These are phyloP conservation scores for Solanum chacoense DNA, from an alignment of 305 asterid genomes.

Conservation along the genomic window DNA sequence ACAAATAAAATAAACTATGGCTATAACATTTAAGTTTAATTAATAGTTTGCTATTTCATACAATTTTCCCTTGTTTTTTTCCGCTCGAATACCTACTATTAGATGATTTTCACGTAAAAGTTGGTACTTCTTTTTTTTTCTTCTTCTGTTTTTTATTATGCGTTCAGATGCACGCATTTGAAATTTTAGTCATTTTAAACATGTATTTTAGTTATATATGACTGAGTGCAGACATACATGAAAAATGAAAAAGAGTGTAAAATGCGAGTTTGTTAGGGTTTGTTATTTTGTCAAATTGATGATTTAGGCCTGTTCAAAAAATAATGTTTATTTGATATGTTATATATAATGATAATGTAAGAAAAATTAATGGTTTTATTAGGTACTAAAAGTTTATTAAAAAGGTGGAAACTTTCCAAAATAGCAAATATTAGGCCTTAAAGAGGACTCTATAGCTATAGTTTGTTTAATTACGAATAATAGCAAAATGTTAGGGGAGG, in stretches of 20 bases:
- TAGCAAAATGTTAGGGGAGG: no score
- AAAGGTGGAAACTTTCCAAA: not conserved
- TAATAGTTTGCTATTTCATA: no score
- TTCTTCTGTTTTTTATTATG: not conserved
- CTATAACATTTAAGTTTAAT: no score
- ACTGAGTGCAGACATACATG: not conserved
- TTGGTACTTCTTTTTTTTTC: no score
- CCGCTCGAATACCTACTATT: no score
- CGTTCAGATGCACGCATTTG: rapidly evolving
- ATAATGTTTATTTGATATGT: not conserved
- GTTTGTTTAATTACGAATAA: no score
- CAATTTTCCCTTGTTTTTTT: no score
- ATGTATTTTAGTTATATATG: not conserved
- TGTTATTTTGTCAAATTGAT: not conserved
- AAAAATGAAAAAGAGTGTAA: no score
- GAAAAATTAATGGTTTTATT: no score
- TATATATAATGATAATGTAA: not conserved
- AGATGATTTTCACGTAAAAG: no score
- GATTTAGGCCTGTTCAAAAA: not conserved
- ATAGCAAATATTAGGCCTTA: not conserved
- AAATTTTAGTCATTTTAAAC: no score
- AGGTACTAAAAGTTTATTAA: not conserved
- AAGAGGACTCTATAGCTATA: not conserved
- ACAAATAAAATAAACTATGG: no score
- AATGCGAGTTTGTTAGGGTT: not conserved